Percentiles rank a stretch among this genome's conserved stretches.
Conservation (phyloP, 441 rosid species). For the Gossypium gossypioides region DNA sequence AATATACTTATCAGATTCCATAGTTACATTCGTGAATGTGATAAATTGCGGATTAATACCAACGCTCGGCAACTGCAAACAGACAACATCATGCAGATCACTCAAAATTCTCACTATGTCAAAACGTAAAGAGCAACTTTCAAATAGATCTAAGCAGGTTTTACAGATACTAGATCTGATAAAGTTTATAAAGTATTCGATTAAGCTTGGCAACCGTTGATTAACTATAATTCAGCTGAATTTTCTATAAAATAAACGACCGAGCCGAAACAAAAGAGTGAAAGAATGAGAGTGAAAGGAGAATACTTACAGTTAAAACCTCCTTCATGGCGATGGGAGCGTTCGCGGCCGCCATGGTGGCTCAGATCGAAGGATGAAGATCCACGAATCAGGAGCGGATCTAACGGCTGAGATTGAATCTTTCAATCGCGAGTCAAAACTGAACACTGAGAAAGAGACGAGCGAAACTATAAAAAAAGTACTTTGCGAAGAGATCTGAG, state of each 20-base stretch:
- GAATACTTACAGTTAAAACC: constrained; percentile 44
- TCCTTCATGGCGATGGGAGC: constrained; percentile 62
- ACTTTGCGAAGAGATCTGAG: constrained; percentile 47
- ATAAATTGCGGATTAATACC: constrained; percentile 85
- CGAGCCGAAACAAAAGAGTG: background rate
- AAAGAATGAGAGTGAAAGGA: constrained; percentile 3
- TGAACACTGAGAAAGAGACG: background rate
- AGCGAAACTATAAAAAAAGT: constrained; percentile 4
- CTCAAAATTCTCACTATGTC: constrained; percentile 20
- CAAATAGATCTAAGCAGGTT: constrained; percentile 25
- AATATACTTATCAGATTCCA: constrained; percentile 53
- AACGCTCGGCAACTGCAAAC: constrained; percentile 41
- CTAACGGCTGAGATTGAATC: constrained; percentile 32
- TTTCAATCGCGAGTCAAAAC: constrained; percentile 23
- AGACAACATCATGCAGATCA: constrained; percentile 20
- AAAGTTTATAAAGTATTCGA: background rate
- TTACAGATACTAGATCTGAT: constrained; percentile 15
- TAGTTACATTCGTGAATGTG: constrained; percentile 80
- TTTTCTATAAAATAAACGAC: background rate
- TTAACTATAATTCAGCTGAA: constrained; percentile 19
- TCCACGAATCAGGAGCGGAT: constrained; percentile 30
- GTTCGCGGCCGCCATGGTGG: constrained; percentile 54
- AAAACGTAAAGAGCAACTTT: background rate
- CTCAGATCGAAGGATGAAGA: constrained; percentile 37
- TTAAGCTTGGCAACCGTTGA: background rate